A percentile compares a stretch with the other conserved stretches of the same genome.
Conservation (phyloP, 228 moss, liverwort and hornwort genomes). For the Sphagnum fallax region DNA sequence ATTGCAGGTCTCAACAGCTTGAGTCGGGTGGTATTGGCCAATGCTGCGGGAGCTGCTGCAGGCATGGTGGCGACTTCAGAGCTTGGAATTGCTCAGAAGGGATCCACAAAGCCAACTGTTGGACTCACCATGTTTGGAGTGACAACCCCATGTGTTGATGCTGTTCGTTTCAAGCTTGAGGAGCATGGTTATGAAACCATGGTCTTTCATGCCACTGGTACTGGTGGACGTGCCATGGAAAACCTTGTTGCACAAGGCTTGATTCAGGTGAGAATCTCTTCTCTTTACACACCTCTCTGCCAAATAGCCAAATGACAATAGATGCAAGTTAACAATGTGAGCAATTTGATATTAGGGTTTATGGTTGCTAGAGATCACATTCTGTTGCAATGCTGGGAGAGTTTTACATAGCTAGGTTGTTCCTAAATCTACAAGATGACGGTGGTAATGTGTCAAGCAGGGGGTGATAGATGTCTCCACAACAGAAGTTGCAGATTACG, state of each 20-base stretch:
- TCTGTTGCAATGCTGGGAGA: no score
- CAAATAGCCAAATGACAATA: no score
- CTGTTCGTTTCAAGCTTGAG: conserved; percentile 63
- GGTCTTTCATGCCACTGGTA: conserved; percentile 91
- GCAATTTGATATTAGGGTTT: no score
- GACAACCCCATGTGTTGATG: conserved; percentile 86
- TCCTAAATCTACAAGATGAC: no score
- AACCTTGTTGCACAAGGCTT: conserved; percentile 78
- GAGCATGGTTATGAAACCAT: conserved; percentile 76
- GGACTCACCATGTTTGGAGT: conserved; percentile 98
- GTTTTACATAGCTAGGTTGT: no score
- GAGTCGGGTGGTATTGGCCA: conserved; percentile 60
- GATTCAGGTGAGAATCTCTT: conserved; percentile 42
- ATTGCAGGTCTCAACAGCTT: conserved; percentile 78
- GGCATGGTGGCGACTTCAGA: conserved; percentile 75
- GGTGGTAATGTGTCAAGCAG: conserved; percentile 16
- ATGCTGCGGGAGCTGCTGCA: conserved; percentile 81
- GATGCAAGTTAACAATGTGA: not conserved
- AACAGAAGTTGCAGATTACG: conserved; percentile 84
- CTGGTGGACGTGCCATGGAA: conserved; percentile 93
- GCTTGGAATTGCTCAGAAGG: conserved; percentile 36
- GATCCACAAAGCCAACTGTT: conserved; percentile 47
- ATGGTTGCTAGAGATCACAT: not conserved
- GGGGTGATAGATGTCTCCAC: conserved; percentile 96
- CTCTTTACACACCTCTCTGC: not conserved